Evolutionary conservation across 1,284 basidiomycete genomes (phyloP).

Genomic region (Sparassis latifolia): DNA sequence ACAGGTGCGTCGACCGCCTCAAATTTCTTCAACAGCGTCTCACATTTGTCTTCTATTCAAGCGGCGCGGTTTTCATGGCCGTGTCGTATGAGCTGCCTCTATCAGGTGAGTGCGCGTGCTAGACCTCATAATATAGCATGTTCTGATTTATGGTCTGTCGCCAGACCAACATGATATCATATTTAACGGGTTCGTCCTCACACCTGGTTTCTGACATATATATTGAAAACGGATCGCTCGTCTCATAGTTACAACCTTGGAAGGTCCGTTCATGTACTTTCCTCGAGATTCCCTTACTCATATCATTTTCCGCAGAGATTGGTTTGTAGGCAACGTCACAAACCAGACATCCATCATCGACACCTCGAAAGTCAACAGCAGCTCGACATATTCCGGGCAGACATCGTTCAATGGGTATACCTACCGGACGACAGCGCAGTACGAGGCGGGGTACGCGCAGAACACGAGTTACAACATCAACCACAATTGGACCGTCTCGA

Average conservation of each 20-base stretch:
- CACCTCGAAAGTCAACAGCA: slow-evolving; percentile 51
- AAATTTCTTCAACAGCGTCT: neutral
- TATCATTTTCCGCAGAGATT: slow-evolving; percentile 46
- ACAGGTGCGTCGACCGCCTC: slow-evolving; percentile 37
- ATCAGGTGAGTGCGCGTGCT: slow-evolving; percentile 31
- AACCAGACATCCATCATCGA: slow-evolving; percentile 42
- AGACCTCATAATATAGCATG: neutral
- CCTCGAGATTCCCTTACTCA: neutral
- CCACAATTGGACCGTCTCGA: slow-evolving; percentile 60
- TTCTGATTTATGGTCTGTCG: neutral
- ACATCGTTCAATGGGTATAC: slow-evolving; percentile 57
- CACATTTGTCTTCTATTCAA: slow-evolving; percentile 1
- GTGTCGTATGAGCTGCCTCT: slow-evolving; percentile 70
- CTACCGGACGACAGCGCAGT: slow-evolving; percentile 63
- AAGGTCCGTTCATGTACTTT: slow-evolving; percentile 27
- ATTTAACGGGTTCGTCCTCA: slow-evolving; percentile 40
- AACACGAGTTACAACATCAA: slow-evolving; percentile 76
- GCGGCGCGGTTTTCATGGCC: slow-evolving; percentile 82
- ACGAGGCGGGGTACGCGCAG: slow-evolving; percentile 60
- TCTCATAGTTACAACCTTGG: slow-evolving; percentile 47
- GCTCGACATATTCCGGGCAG: slow-evolving; percentile 48
- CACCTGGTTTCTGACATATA: too few species aligned
- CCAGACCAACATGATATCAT: slow-evolving; percentile 47
- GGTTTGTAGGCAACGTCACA: slow-evolving; percentile 78
- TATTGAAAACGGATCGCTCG: neutral